Evolutionary conservation across 1,139 yeast species (phyloP), one percentile per base, ranked within the genome.

Genomic region (Tardiomyces depauwii): DNA sequence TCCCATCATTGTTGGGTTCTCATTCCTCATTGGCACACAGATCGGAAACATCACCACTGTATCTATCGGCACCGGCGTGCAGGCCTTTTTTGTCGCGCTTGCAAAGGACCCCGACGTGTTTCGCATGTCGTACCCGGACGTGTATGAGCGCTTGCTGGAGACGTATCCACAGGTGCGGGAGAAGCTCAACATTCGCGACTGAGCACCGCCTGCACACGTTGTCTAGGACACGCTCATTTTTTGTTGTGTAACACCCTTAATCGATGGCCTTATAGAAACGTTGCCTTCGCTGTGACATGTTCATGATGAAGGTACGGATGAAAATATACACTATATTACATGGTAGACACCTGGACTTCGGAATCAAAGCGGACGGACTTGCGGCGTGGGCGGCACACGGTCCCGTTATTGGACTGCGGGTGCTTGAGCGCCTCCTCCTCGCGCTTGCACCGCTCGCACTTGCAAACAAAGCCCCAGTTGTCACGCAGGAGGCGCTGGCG

Each of bases 21-120:
- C 87, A 1, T 83, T 86, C 60, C 68, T 87, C 43, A 78, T 89
- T 49, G 76, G 91, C 0, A 70, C 85, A 40, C 96, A 89, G 65
- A 76, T 89, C 48, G 76, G 85, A 47, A 78, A 85, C 55, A 73
- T 87, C 50, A 71, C 88, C 19, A 77, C 81, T 49, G 80, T 83
- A 19, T 83, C 87, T 1, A 78, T 88, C 49, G 80, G 78, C 50
- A 80, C 89, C 1, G 96, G 96, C 13, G 77, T 83, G 1, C 78
- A 94, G 2, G 83, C 96, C 0, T 82, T 89, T 62, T 88, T 88
- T 64, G 82, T 88, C 43, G 91, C 95, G 1, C 71, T 86, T 60
- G 91, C 93, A 12, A 80, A 80, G 56, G 95, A 88, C 56, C 96
- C 96, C 0, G 93, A 87, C 55, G 80, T 87, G 6, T 82, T 82